Base-by-base conservation (phyloP, 495 filamentous ascomycete genomes). In the Daldinia concentrica region DNA sequence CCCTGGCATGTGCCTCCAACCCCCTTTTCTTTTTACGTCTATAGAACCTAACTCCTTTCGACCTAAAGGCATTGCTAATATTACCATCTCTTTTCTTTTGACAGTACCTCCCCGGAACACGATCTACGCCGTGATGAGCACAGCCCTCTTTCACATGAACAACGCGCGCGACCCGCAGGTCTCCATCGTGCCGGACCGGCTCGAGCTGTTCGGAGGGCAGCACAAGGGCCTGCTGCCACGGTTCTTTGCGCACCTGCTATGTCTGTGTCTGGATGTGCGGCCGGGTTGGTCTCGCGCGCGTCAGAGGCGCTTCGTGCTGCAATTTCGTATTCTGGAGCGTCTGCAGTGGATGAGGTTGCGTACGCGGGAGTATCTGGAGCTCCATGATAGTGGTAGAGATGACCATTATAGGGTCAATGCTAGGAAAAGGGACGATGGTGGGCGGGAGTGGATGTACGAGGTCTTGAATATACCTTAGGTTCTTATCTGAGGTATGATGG, bases 91-190 rank as follows among this genome's bases (percentile, higher is more conserved):
- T 62, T 14, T 36, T 36, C 0, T 36, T 36, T 12, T 1, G 11
- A 5, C 11, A 39, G 59, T 73, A 4, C 65, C 60, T 2, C 71
- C 71, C 1, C 56, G 66, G 0, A 32, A 73, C 32, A 73, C 71
- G n/a, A 57, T 73, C 6, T 73, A 58, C 50, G 50, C 66, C 15
- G 71, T 74, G 5, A 57, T 69, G 48, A 57, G 41, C 30, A 52
- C 19, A 3, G 71, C 65, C 15, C 50, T 74, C 30, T 45, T 51
- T 32, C 71, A 74, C 67, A 74, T 74, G 71, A 67, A 74, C 62
- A 30, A 54, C 51, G 62, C 57, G 50, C 34, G 62, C n/a, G 66
- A 70, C 24, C 27, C 41, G 39, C 71, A 74, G 30, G 71, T 74
- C n/a, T 66, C 62, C 58, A 70, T 70, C 66, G 71, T 74, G 57